Conservation (phyloP, 2,329 filamentous ascomycete genomes). For the Clonostachys solani region DNA sequence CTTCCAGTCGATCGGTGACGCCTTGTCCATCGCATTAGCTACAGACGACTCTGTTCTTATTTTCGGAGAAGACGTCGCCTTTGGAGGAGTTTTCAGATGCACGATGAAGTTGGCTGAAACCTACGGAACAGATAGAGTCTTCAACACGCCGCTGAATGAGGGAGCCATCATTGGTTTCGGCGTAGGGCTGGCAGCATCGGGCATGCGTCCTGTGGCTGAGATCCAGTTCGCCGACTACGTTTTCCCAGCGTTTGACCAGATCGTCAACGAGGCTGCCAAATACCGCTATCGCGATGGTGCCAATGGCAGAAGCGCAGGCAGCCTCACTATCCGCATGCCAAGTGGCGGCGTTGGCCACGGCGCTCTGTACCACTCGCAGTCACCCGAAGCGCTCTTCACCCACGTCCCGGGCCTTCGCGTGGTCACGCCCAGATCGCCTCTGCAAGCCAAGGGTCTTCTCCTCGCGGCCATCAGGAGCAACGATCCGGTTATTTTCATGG, state of each 20-base stretch:
- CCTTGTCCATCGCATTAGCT: conserved; percentile 75
- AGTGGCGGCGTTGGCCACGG: conserved; percentile 88
- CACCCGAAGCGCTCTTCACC: conserved; percentile 82
- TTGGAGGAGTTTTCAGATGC: conserved; percentile 93
- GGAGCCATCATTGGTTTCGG: conserved; percentile 94
- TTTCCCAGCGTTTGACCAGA: conserved; percentile 87
- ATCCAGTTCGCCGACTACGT: conserved; percentile 96
- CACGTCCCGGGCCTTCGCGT: conserved; percentile 84
- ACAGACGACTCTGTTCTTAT: conserved; percentile 83
- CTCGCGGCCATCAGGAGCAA: conserved; percentile 73
- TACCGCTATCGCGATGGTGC: conserved; percentile 70
- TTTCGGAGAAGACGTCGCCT: conserved; percentile 96
- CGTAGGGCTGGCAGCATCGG: conserved; percentile 84
- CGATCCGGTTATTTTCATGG: conserved; percentile 89
- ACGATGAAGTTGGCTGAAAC: conserved; percentile 86
- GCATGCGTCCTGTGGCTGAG: conserved; percentile 89
- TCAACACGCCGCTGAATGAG: conserved; percentile 93
- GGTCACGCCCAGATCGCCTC: conserved; percentile 78
- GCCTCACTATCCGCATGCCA: conserved; percentile 85
- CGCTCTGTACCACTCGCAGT: conserved; percentile 83
- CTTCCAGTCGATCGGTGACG: conserved; percentile 90
- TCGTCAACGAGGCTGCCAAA: conserved; percentile 91
- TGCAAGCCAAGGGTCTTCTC: conserved; percentile 85
- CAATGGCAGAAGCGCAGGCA: conserved; percentile 61
- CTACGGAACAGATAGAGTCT: conserved; percentile 84